phyloP scores from a whole-genome alignment of 257 asterid genomes.

The Nicotiana benthamiana region DNA sequence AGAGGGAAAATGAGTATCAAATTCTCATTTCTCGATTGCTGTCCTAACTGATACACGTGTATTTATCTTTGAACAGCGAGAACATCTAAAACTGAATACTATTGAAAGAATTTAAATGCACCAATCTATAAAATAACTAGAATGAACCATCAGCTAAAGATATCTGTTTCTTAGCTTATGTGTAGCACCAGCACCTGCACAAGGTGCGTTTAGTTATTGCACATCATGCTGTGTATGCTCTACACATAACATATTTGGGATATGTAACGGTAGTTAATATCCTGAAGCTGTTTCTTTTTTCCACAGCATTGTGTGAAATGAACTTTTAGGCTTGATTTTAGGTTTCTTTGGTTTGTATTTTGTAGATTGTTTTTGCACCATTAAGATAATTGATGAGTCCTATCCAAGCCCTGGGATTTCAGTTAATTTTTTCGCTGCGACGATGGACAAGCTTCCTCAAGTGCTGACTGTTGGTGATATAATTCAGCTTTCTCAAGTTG shows the following conservation, averaged over 20 bases:
- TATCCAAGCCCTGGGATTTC: conserved; percentile 34
- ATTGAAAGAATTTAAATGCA: background rate
- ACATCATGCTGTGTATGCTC: background rate
- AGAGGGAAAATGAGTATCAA: background rate
- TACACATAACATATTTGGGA: background rate
- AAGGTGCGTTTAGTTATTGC: background rate
- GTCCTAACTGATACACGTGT: background rate
- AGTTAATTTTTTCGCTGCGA: conserved; percentile 42
- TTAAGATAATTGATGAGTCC: conserved; percentile 58
- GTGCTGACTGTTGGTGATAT: conserved; percentile 57
- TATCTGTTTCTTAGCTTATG: background rate
- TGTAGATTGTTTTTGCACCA: conserved; percentile 48
- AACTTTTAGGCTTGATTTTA: background rate
- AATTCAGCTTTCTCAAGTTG: conserved; percentile 44
- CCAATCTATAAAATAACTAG: background rate
- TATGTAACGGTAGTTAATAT: background rate
- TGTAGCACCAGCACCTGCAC: background rate
- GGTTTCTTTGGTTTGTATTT: background rate
- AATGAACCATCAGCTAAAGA: background rate
- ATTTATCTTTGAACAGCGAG: background rate
- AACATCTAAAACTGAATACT: background rate
- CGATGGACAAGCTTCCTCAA: conserved; percentile 56
- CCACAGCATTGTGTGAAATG: background rate
- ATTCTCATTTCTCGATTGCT: background rate
- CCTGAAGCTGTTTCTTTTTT: background rate